phyloP scores from a whole-genome alignment of 2,329 filamentous ascomycete genomes.

The Lasiodiplodia sp. region DNA sequence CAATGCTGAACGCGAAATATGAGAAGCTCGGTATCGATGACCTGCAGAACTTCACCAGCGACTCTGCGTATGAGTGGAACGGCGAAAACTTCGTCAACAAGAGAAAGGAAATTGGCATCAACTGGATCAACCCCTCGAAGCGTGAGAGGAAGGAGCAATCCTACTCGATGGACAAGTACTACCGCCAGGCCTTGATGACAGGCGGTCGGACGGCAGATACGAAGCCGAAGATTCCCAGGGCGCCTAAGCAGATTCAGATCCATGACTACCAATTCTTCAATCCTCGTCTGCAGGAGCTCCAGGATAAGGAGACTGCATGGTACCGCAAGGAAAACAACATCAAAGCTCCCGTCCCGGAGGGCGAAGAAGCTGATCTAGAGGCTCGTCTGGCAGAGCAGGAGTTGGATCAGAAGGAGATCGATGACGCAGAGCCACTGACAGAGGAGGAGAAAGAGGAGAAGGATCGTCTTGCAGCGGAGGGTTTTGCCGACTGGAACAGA shows the following conservation, averaged over 20 bases:
- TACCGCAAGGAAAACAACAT: slow-evolving; percentile 97
- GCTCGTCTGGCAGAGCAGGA: slow-evolving; percentile 88
- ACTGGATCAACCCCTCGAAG: slow-evolving; percentile 98
- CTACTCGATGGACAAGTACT: slow-evolving; percentile 99
- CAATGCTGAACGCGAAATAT: slow-evolving; percentile 89
- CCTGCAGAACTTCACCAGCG: slow-evolving; percentile 95
- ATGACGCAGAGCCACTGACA: slow-evolving; percentile 85
- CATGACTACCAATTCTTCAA: slow-evolving; percentile 99
- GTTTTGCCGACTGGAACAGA: slow-evolving; percentile 94
- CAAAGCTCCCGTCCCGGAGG: slow-evolving; percentile 89
- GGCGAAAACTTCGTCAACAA: slow-evolving; percentile 88
- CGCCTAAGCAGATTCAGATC: slow-evolving; percentile 88
- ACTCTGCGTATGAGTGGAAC: slow-evolving; percentile 99
- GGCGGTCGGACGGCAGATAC: slow-evolving; percentile 79
- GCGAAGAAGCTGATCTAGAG: slow-evolving; percentile 83
- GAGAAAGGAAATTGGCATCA: slow-evolving; percentile 91
- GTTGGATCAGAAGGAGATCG: slow-evolving; percentile 89
- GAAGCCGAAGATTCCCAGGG: slow-evolving; percentile 94
- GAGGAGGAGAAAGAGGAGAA: slow-evolving; percentile 92
- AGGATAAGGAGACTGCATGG: slow-evolving; percentile 94
- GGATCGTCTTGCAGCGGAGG: slow-evolving; percentile 78
- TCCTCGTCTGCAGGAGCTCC: slow-evolving; percentile 79
- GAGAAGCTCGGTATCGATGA: slow-evolving; percentile 97
- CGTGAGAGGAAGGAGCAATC: slow-evolving; percentile 97
- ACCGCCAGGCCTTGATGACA: slow-evolving; percentile 87